phyloP scores from a whole-genome alignment of 1,139 yeast genomes.

The Geotrichum klebahnii region DNA sequence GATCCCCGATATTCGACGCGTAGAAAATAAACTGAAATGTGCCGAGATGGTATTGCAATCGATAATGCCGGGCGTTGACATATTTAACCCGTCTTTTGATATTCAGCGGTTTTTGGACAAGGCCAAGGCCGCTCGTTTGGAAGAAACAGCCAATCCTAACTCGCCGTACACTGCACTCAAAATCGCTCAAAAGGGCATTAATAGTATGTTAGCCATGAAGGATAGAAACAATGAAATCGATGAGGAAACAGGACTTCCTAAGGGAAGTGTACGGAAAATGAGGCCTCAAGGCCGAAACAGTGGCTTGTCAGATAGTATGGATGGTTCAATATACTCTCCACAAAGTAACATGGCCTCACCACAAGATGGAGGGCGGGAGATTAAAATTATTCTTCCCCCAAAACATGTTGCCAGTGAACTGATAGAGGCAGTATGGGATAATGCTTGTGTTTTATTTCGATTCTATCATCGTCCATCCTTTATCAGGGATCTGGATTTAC shows the following conservation, averaged over 20 bases:
- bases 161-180: conserved; percentile 15
- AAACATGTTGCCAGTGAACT: conserved; percentile 67
- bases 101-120: conserved; percentile 43
- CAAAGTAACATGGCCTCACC: conserved; percentile 16
- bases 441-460: conserved; percentile 78
- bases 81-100: conserved; percentile 48
- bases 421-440: conserved; percentile 75
- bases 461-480: conserved; percentile 84
- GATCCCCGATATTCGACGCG: conserved; percentile 39
- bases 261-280: conserved; percentile 11
- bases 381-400: conserved; percentile 70
- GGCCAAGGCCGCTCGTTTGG: conserved; percentile 15
- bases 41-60: conserved; percentile 43
- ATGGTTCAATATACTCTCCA: conserved; percentile 14
- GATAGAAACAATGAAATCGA: conserved; percentile 18
- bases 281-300: background rate
- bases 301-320: background rate
- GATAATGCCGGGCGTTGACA: conserved; percentile 50
- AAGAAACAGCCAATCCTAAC: conserved; percentile 11
- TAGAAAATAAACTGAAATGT: conserved; percentile 39
- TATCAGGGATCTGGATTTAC: conserved; percentile 52
- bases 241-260: conserved; percentile 22
- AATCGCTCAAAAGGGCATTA: conserved; percentile 15
- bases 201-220: conserved; percentile 8
- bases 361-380: conserved; percentile 25